These are phyloP conservation scores for Myrmaecium sp. DNA, from an alignment of 2,329 filamentous ascomycete species.

Conservation along the genomic window DNA sequence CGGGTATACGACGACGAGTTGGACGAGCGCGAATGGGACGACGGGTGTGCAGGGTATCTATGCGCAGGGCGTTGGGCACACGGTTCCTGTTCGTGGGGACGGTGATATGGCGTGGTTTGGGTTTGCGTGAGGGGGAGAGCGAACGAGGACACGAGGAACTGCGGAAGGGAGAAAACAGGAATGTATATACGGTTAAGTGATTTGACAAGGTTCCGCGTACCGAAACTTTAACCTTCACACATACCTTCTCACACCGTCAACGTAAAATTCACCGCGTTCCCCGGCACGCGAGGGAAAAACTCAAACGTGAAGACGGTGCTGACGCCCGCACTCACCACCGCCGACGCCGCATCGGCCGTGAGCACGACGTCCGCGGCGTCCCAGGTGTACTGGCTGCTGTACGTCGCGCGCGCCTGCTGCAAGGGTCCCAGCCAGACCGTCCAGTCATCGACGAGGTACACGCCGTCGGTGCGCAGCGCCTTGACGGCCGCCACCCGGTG, in stretches of 20 bases:
- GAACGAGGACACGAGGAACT: background rate
- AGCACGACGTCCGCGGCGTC: conserved; percentile 30
- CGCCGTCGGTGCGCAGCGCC: conserved; percentile 31
- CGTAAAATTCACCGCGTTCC: conserved; percentile 33
- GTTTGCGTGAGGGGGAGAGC: conserved; percentile 5
- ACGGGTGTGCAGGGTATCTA: conserved; percentile 10
- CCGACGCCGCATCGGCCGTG: conserved; percentile 26
- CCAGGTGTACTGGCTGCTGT: conserved; percentile 34
- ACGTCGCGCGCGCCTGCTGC: conserved; percentile 33
- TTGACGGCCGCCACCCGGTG: conserved; percentile 34
- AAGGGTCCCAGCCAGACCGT: conserved; percentile 36
- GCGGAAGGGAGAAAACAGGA: background rate
- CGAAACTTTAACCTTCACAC: background rate
- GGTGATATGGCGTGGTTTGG: conserved; percentile 8
- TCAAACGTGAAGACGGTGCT: conserved; percentile 35
- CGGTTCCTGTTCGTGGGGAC: conserved; percentile 6
- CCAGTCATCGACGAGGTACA: conserved; percentile 38
- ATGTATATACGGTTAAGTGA: background rate
- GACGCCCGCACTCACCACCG: conserved; percentile 28
- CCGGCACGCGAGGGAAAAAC: conserved; percentile 34
- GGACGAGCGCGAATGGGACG: conserved; percentile 5
- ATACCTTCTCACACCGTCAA: conserved; percentile 19
- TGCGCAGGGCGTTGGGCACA: conserved; percentile 7
- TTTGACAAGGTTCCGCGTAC: background rate
- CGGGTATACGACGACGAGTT: conserved; percentile 9